Percentiles rank a stretch among this genome's conserved stretches.
Conservation (phyloP, 2,329 filamentous ascomycete species). For the Cladosporium austrohemisphaericum region DNA sequence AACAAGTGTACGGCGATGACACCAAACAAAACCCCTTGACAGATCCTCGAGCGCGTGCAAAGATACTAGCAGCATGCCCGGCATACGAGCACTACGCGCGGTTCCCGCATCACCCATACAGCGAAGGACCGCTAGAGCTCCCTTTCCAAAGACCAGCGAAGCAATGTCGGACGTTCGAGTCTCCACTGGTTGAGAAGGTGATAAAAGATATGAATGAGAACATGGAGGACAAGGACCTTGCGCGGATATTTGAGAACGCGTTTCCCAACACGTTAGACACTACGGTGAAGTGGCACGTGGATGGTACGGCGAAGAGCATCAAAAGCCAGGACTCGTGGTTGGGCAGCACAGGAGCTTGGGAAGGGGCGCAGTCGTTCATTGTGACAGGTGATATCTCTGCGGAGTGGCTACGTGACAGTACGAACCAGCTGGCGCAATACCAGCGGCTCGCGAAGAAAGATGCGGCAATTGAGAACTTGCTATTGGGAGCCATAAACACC, state of each 20-base stretch:
- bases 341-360: constrained; percentile 57
- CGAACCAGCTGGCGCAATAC: constrained; percentile 89
- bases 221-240: constrained; percentile 81
- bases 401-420: constrained; percentile 88
- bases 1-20: constrained; percentile 22
- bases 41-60: constrained; percentile 28
- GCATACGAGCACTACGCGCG: constrained; percentile 39
- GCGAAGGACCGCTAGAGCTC: constrained; percentile 71
- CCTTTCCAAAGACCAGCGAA: constrained; percentile 81
- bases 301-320: constrained; percentile 48
- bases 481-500: constrained; percentile 91
- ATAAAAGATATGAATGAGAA: constrained; percentile 76
- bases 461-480: constrained; percentile 69
- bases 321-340: constrained; percentile 42
- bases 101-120: constrained; percentile 59
- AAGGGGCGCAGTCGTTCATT: constrained; percentile 84
- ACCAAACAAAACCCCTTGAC: constrained; percentile 25
- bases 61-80: constrained; percentile 36
- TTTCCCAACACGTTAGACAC: constrained; percentile 91
- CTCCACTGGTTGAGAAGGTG: constrained; percentile 79
- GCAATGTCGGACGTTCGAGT: constrained; percentile 85
- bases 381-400: constrained; percentile 92
- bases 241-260: constrained; percentile 89
- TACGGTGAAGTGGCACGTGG: constrained; percentile 81
- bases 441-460: constrained; percentile 81